Base-by-base conservation (phyloP, 192 early-diverging fungal genomes). In the Backusella tuberculispora region DNA sequence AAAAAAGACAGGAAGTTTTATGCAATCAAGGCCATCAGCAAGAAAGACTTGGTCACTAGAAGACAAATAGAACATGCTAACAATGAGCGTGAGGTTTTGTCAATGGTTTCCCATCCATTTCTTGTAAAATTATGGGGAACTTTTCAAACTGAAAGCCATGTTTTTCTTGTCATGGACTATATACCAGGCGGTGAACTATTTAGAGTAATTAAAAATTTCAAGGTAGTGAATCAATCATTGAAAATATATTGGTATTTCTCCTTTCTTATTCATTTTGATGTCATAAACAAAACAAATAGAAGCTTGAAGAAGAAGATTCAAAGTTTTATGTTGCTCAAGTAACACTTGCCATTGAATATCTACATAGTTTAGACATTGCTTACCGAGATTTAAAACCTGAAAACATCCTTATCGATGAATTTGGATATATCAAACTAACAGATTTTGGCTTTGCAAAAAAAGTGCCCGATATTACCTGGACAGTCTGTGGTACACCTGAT, bases 1-100 rank as follows among this genome's bases (percentile, higher is more conserved):
- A 87, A 88, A 76, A 74, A 81, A 19, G 94, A 90, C 29, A 89
- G 88, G 34, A 87, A 91, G 72, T 94, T 92, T 83, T 96, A 95
- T 79, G 95, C 97, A 8, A 96, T 97, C 90, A 97, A 98, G 78
- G 95, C 96, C 6, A 85, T 98, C 71, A 91, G 92, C 66, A 98
- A 98, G 80, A 76, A 88, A 67, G 95, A 98, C 65, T 92, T 98
- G 6, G 95, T 98, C 63, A 90, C 92, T 34, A 85, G 92, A 76
- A 94, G 93, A 81, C 97, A 98, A 76, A 95, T 98, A 13, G 96
- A 98, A 81, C 95, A 98, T 76, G 96, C 92, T 63, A 92, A 97
- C 81, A 97, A 96, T 85, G 97, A 98, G 81, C 92, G 91, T 79
- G 85, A 86, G 47, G 95, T 98, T 66, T 85, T 98, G 17, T 92